Percentiles rank a stretch among this genome's conserved stretches.
These are phyloP conservation scores for Stylosanthes scabra DNA, from an alignment of 331 rosid species.

Conservation along the genomic window DNA sequence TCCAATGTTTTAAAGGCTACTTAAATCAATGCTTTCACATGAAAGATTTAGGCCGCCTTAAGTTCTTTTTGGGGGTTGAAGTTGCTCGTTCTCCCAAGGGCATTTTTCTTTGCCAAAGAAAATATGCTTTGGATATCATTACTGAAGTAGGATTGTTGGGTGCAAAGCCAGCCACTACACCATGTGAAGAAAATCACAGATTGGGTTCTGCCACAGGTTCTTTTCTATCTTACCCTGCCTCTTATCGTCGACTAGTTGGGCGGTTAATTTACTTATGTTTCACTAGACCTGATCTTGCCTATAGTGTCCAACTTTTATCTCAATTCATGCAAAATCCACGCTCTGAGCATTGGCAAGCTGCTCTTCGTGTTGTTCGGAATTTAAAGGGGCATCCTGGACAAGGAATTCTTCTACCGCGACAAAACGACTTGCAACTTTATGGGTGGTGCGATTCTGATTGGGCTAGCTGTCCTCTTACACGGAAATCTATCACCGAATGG, in stretches of 20 bases:
- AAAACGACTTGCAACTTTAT: too few relatives aligned
- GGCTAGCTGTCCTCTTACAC: too few relatives aligned
- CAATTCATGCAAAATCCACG: background rate
- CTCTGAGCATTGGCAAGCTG: too few relatives aligned
- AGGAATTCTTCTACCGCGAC: background rate
- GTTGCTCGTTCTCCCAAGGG: background rate
- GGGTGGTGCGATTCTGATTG: too few relatives aligned
- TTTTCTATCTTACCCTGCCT: background rate
- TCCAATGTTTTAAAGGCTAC: background rate
- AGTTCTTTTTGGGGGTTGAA: background rate
- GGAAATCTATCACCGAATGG: background rate
- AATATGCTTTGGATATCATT: background rate
- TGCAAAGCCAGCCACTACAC: background rate
- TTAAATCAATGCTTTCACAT: background rate
- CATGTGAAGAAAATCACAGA: background rate
- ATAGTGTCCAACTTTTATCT: background rate
- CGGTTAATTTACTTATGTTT: background rate
- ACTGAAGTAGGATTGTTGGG: background rate
- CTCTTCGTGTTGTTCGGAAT: background rate
- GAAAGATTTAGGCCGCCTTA: background rate
- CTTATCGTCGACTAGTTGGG: background rate
- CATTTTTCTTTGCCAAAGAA: background rate
- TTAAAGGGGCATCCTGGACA: background rate
- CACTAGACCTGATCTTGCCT: background rate
- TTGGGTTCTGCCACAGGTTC: background rate